These are phyloP conservation scores for Pestalotiopsis sp. DNA, from an alignment of 2,329 filamentous ascomycete genomes.

Conservation along the genomic window DNA sequence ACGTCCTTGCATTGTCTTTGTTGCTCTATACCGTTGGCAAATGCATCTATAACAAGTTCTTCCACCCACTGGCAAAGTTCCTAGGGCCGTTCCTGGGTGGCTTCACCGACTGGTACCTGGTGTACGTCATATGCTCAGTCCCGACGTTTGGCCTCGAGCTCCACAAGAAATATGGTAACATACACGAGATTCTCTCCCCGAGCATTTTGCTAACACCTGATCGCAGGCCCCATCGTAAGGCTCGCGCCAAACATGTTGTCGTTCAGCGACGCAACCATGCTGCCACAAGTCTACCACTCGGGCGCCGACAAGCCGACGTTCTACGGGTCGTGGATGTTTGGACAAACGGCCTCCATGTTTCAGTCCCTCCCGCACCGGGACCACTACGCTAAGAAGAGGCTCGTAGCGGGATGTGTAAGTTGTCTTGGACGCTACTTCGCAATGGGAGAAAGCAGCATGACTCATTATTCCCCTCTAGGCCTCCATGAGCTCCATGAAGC, in stretches of 20 bases:
- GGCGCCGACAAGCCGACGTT: slow-evolving; percentile 7
- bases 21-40: not conserved
- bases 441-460: not conserved
- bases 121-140: not conserved
- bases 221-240: slow-evolving; percentile 3
- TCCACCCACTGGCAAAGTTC: not conserved
- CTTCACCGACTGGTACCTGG: not conserved
- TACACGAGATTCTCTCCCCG: not conserved
- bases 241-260: slow-evolving; percentile 7
- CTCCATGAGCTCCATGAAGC: not conserved
- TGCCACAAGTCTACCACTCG: not conserved
- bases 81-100: not conserved
- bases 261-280: slow-evolving; percentile 11
- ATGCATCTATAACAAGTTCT: not conserved
- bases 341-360: slow-evolving; percentile 9
- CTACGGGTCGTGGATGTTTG: slow-evolving; percentile 11
- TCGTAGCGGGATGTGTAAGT: slow-evolving; percentile 9
- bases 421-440: not conserved
- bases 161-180: slow-evolving; percentile 7
- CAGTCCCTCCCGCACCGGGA: slow-evolving; percentile 9
- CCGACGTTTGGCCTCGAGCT: slow-evolving; percentile 5
- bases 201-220: not conserved
- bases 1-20: not conserved
- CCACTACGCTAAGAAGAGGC: slow-evolving; percentile 8
- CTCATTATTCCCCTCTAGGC: not conserved